Evolutionary conservation across 257 asterid species (phyloP).

Genomic region (Ligustrum vulgare): DNA sequence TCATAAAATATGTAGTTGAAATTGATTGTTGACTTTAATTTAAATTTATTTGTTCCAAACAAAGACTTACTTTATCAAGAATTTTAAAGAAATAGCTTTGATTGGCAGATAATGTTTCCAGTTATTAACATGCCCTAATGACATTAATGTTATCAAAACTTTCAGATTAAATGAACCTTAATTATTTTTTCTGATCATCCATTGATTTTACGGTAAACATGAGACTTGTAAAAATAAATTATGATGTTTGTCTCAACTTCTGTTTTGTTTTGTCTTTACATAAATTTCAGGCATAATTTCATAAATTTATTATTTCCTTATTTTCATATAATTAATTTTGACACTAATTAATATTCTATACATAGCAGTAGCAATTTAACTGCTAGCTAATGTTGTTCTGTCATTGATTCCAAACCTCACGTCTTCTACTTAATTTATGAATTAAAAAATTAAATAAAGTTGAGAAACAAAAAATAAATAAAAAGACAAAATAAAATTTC

Average conservation of each 20-base stretch:
- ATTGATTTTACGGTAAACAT: background rate
- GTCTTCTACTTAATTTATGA: background rate
- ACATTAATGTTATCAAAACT: background rate
- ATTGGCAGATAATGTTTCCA: background rate
- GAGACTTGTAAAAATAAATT: background rate
- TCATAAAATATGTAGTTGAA: too few species aligned
- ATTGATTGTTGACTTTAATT: too few species aligned
- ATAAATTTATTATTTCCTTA: background rate
- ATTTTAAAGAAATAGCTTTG: background rate
- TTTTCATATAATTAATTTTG: background rate
- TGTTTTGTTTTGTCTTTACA: background rate
- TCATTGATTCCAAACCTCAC: background rate
- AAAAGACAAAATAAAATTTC: background rate
- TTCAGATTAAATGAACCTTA: conserved; percentile 23
- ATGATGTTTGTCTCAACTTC: background rate
- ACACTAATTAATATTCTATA: too few species aligned
- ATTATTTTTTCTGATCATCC: conserved; percentile 15
- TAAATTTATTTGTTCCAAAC: too few species aligned
- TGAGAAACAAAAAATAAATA: background rate
- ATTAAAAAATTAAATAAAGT: background rate
- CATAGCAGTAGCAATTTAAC: background rate
- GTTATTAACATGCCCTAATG: conserved; percentile 14
- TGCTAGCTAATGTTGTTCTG: background rate
- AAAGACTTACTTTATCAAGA: background rate
- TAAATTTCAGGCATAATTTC: background rate